Base-by-base conservation (phyloP, 495 filamentous ascomycete genomes). In the Pyrenula aspistea region DNA sequence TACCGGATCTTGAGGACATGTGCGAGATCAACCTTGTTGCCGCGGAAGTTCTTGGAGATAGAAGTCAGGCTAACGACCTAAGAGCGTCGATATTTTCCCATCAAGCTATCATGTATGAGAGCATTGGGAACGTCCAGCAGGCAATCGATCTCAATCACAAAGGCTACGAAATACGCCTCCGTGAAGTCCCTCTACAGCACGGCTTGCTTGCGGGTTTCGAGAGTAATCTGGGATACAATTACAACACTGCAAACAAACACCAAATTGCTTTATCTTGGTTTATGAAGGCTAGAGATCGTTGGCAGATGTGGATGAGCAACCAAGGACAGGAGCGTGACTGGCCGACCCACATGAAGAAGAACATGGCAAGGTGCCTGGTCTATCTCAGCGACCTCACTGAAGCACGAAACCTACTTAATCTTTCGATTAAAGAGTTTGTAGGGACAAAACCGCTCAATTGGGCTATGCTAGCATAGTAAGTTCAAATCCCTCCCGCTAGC, bases 381-480 rank as follows among this genome's bases (percentile, higher is more conserved):
- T n/a, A n/a, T n/a, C n/a, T n/a, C n/a, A n/a, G n/a, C n/a, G n/a
- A n/a, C n/a, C n/a, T n/a, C n/a, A n/a, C n/a, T n/a, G n/a, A n/a
- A n/a, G 50, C 50, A 4, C 21, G 50, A 22, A 22, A 52, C 21
- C 21, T 52, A n/a, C 50, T 52, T n/a, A 22, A 52, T 52, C 21
- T 4, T 22, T 10, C 50, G 4, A 52, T 52, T 52, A 10, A 19
- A 21, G 20, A 52, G n/a, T n/a, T 52, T 21, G n/a, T 21, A 22
- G 3, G 24, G 3, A 4, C 50, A 52, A 52, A 3, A 22, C 50
- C 50, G n/a, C 24, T 22, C 21, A 3, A 52, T 4, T 52, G 50
- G 50, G 50, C 50, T 52, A 52, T 52, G 50, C 50, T 52, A 21
- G 50, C 50, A 4, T 52, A 4, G 50, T 52, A n/a, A 52, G 50